phyloP scores from a whole-genome alignment of 495 filamentous ascomycete species.

The Trichoderma virens region DNA sequence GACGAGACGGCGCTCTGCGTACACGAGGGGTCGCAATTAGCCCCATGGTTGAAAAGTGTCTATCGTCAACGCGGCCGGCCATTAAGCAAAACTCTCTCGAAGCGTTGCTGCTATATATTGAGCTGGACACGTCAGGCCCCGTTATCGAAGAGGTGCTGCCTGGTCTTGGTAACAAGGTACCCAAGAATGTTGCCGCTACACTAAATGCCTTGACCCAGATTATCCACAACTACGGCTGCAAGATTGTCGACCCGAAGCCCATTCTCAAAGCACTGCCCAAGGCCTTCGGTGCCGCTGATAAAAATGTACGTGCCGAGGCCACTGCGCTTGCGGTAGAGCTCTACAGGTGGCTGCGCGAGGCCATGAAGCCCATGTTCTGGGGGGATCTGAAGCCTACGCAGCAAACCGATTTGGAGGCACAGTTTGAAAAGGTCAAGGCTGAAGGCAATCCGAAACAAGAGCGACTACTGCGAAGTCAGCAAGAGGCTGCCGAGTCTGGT shows the following conservation, averaged over 20 bases:
- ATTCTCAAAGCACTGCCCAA: conserved; percentile 88
- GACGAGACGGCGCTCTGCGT: conserved; percentile 68
- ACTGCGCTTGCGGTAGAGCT: conserved; percentile 89
- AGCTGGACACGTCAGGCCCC: conserved; percentile 78
- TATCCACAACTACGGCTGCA: conserved; percentile 89
- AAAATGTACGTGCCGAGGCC: conserved; percentile 93
- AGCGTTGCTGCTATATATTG: conserved; percentile 79
- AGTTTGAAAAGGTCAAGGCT: conserved; percentile 87
- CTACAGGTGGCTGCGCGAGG: conserved; percentile 94
- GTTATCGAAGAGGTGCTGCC: conserved; percentile 89
- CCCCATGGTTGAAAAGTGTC: conserved; percentile 84
- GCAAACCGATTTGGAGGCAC: conserved; percentile 85
- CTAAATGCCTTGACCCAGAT: conserved; percentile 73
- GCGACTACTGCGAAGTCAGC: conserved; percentile 78
- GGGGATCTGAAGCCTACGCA: conserved; percentile 91
- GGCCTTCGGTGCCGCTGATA: conserved; percentile 92
- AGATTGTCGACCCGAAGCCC: conserved; percentile 91
- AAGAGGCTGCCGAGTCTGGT: conserved; percentile 67
- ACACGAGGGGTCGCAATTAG: conserved; percentile 67
- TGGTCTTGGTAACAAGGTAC: conserved; percentile 79
- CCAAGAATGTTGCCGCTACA: conserved; percentile 85
- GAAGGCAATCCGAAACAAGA: conserved; percentile 87
- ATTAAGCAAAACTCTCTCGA: conserved; percentile 84
- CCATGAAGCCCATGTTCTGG: conserved; percentile 98
- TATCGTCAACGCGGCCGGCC: conserved; percentile 75